Percentiles rank a stretch among this genome's conserved stretches.
phyloP scores from a whole-genome alignment of 352 stramenopile species.

The Globisporangium barbulae region DNA sequence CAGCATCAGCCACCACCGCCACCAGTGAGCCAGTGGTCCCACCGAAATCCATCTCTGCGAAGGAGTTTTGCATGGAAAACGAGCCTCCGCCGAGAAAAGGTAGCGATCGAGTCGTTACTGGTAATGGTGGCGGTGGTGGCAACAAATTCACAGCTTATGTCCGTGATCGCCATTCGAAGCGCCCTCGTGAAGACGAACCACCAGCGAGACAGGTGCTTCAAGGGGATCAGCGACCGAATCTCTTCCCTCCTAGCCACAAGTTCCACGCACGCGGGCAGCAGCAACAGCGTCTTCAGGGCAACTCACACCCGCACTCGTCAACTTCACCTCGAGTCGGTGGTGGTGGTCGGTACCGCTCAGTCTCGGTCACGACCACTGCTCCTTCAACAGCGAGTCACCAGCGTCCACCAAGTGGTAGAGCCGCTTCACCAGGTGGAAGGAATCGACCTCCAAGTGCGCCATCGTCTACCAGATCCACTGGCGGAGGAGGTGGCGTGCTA shows the following conservation, averaged over 20 bases:
- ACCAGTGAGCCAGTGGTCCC: slow-evolving; percentile 8
- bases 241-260: slow-evolving; percentile 10
- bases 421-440: background rate
- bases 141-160: background rate
- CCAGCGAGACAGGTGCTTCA: background rate
- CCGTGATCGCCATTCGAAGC: slow-evolving; percentile 9
- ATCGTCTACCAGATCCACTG: slow-evolving; percentile 4
- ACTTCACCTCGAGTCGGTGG: background rate
- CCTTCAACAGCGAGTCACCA: slow-evolving; percentile 5
- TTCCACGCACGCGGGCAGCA: slow-evolving; percentile 7
- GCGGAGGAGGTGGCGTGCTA: slow-evolving; percentile 38
- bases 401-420: slow-evolving; percentile 9
- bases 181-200: slow-evolving; percentile 12
- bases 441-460: slow-evolving; percentile 8
- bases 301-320: too few relatives aligned
- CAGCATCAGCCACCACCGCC: background rate
- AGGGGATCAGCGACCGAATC: background rate
- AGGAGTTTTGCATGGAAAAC: slow-evolving; percentile 53
- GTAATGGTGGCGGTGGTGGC: background rate
- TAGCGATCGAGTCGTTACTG: background rate
- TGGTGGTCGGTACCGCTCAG: slow-evolving; percentile 3
- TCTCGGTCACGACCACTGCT: slow-evolving; percentile 6
- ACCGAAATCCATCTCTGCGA: slow-evolving; percentile 44
- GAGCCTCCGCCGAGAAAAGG: slow-evolving; percentile 22
- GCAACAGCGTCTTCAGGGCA: background rate